These are phyloP conservation scores for Zalaria sp. DNA, from an alignment of 2,329 filamentous ascomycete species.

Conservation along the genomic window DNA sequence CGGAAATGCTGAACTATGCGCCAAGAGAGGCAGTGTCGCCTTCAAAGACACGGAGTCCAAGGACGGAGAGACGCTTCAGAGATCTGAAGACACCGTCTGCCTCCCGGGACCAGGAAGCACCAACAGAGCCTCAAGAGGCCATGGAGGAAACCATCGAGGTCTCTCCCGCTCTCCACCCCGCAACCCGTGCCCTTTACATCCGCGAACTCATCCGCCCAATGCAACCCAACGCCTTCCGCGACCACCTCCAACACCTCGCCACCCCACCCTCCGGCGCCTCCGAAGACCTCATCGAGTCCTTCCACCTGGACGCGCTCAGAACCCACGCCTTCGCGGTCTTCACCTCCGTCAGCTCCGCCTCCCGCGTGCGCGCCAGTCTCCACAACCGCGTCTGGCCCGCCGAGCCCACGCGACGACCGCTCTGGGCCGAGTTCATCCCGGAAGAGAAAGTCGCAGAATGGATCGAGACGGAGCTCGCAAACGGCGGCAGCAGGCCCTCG, in stretches of 20 bases:
- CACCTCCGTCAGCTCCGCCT: slow-evolving; percentile 52
- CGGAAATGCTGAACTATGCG: no score
- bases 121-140: slow-evolving; percentile 6
- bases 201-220: slow-evolving; percentile 81
- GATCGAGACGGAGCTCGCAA: slow-evolving; percentile 50
- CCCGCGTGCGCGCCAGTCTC: slow-evolving; percentile 59
- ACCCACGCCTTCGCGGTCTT: slow-evolving; percentile 80
- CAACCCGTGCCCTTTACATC: slow-evolving; percentile 66
- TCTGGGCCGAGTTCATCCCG: slow-evolving; percentile 86
- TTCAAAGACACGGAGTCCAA: slow-evolving; percentile 1
- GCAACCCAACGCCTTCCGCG: slow-evolving; percentile 50
- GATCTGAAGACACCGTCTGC: slow-evolving; percentile 9
- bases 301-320: slow-evolving; percentile 72
- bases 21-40: background rate
- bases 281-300: slow-evolving; percentile 40
- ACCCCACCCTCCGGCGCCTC: slow-evolving; percentile 38
- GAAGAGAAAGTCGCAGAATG: slow-evolving; percentile 57
- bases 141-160: slow-evolving; percentile 6
- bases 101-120: background rate
- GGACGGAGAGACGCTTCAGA: slow-evolving; percentile 19
- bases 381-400: slow-evolving; percentile 77
- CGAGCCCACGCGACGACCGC: slow-evolving; percentile 66
- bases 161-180: slow-evolving; percentile 25
- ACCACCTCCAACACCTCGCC: slow-evolving; percentile 57
- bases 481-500: slow-evolving; percentile 12